Evolutionary conservation across 2,329 filamentous ascomycete genomes (phyloP).

Genomic region (Didymella glomerata): DNA sequence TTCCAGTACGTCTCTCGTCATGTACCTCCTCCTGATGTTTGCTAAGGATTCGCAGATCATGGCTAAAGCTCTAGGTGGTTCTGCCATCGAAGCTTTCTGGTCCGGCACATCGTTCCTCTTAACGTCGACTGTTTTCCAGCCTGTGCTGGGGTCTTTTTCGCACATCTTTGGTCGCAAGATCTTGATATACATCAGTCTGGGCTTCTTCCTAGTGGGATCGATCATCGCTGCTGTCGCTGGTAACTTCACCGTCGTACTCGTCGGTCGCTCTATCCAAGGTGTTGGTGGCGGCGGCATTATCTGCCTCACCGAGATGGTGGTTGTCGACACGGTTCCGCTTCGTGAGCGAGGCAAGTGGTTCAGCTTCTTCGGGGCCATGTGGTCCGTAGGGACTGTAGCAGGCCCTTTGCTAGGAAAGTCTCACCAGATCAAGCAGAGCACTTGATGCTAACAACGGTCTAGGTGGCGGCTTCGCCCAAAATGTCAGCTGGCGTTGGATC

Average conservation of each 20-base stretch:
- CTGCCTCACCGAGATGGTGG: slow-evolving; percentile 55
- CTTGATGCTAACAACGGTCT: slow-evolving; percentile 34
- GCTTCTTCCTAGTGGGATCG: slow-evolving; percentile 49
- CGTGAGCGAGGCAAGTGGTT: slow-evolving; percentile 51
- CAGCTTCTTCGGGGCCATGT: slow-evolving; percentile 56
- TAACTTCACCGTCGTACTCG: slow-evolving; percentile 51
- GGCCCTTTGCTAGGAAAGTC: slow-evolving; percentile 61
- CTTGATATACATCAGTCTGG: slow-evolving; percentile 49
- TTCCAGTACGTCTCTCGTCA: slow-evolving; percentile 48
- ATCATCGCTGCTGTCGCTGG: slow-evolving; percentile 50
- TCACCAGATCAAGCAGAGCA: background rate
- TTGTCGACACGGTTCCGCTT: slow-evolving; percentile 58
- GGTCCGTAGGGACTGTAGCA: slow-evolving; percentile 64
- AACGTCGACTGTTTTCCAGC: slow-evolving; percentile 53
- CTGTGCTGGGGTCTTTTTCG: slow-evolving; percentile 51
- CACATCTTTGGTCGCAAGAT: slow-evolving; percentile 53
- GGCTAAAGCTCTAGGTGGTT: slow-evolving; percentile 41
- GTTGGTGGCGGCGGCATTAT: slow-evolving; percentile 55
- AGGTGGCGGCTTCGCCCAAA: slow-evolving; percentile 54
- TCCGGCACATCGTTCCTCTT: slow-evolving; percentile 53
- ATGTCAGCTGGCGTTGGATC: slow-evolving; percentile 67
- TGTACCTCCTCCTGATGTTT: background rate
- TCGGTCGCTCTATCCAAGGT: slow-evolving; percentile 52
- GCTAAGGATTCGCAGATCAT: slow-evolving; percentile 44
- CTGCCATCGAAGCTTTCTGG: slow-evolving; percentile 55